Evolutionary conservation across 2,329 filamentous ascomycete genomes (phyloP).

Genomic region (Aphanoascus verrucosus): DNA sequence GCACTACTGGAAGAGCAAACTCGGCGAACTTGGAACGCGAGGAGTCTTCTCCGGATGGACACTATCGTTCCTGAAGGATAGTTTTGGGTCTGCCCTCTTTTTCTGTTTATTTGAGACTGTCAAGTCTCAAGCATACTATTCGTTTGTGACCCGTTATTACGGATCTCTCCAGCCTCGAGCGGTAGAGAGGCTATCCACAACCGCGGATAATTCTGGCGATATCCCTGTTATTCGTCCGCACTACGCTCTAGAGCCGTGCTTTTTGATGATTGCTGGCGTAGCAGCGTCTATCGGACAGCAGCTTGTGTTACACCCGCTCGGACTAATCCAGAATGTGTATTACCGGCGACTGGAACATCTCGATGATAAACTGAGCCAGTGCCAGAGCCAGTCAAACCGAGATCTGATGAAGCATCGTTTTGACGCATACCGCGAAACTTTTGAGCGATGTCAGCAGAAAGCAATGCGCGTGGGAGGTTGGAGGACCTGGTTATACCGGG

Average conservation of each 20-base stretch:
- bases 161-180: constrained; percentile 29
- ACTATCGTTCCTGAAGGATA: constrained; percentile 49
- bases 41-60: constrained; percentile 55
- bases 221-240: constrained; percentile 47
- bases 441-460: constrained; percentile 42
- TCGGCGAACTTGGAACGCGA: constrained; percentile 48
- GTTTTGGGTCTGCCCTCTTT: constrained; percentile 51
- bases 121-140: constrained; percentile 53
- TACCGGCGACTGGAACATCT: constrained; percentile 50
- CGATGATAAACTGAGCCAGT: constrained; percentile 42
- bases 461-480: constrained; percentile 45
- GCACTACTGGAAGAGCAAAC: constrained; percentile 50
- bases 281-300: constrained; percentile 50
- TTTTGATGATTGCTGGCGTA: constrained; percentile 50
- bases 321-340: constrained; percentile 50
- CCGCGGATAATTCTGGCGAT: constrained; percentile 24
- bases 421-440: constrained; percentile 51
- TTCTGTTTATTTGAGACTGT: constrained; percentile 54
- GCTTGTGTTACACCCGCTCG: constrained; percentile 48
- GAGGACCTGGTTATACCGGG: constrained; percentile 46
- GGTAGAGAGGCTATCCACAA: constrained; percentile 23
- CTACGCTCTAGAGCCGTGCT: constrained; percentile 52
- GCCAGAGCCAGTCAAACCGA: constrained; percentile 31
- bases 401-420: constrained; percentile 46
- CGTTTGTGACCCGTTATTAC: constrained; percentile 50